These are phyloP conservation scores for Cryphonectria radicalis DNA, from an alignment of 2,329 filamentous ascomycete species.

Conservation along the genomic window DNA sequence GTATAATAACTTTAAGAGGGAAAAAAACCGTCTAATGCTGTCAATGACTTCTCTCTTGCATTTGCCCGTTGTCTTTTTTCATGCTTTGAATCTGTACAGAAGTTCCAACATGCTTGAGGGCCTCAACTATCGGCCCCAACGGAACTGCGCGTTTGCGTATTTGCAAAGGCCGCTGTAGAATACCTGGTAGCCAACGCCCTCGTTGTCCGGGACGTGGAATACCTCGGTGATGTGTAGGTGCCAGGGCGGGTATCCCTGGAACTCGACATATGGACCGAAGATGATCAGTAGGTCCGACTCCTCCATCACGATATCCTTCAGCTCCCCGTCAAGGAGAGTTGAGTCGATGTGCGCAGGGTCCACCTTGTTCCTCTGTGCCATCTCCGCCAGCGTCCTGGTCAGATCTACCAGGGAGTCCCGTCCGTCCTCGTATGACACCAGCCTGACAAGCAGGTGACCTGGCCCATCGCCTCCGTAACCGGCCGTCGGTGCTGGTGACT, in stretches of 20 bases:
- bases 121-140: constrained; percentile 66
- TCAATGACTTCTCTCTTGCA: not conserved
- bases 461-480: constrained; percentile 45
- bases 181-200: constrained; percentile 89
- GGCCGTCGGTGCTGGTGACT: constrained; percentile 48
- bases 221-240: constrained; percentile 95
- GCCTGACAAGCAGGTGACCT: constrained; percentile 64
- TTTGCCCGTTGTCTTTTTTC: constrained; percentile 10
- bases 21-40: constrained; percentile 22
- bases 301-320: constrained; percentile 76
- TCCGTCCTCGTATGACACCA: constrained; percentile 87
- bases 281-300: constrained; percentile 90
- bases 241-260: constrained; percentile 96
- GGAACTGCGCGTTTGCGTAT: constrained; percentile 86
- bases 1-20: constrained; percentile 25
- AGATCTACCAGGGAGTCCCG: constrained; percentile 93
- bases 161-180: constrained; percentile 85
- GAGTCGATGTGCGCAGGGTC: constrained; percentile 78
- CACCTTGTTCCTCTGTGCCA: constrained; percentile 90
- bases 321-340: constrained; percentile 87
- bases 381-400: constrained; percentile 90
- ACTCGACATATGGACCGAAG: constrained; percentile 80
- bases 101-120: constrained; percentile 17
- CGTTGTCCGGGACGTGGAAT: constrained; percentile 76
- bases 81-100: constrained; percentile 21